Conservation (phyloP, 2,329 filamentous ascomycete genomes). For the Claviceps quebecensis region DNA sequence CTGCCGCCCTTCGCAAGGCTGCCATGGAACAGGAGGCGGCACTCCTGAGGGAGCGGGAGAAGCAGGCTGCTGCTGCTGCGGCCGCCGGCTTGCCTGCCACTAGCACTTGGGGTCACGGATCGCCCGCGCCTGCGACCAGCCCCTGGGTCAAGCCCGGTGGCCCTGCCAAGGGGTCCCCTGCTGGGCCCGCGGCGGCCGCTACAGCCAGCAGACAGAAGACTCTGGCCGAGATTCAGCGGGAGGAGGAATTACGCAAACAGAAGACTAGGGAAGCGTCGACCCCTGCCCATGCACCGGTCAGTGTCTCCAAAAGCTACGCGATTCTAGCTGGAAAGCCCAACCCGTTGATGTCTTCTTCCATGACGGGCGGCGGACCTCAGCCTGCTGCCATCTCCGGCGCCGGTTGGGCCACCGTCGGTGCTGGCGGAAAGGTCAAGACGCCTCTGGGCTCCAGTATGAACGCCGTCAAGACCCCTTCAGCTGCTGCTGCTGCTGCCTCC, state of each 20-base stretch:
- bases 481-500: slow-evolving; percentile 15
- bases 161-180: slow-evolving; percentile 25
- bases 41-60: slow-evolving; percentile 45
- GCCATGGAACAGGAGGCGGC: slow-evolving; percentile 66
- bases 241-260: slow-evolving; percentile 72
- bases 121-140: slow-evolving; percentile 50
- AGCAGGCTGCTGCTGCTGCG: slow-evolving; percentile 31
- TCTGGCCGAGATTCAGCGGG: slow-evolving; percentile 87
- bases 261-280: slow-evolving; percentile 42
- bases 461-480: slow-evolving; percentile 26
- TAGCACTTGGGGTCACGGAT: slow-evolving; percentile 77
- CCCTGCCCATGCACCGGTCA: slow-evolving; percentile 33
- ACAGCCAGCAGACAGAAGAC: slow-evolving; percentile 58
- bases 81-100: slow-evolving; percentile 71
- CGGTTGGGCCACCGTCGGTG: slow-evolving; percentile 92
- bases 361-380: slow-evolving; percentile 20
- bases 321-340: slow-evolving; percentile 74
- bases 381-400: slow-evolving; percentile 13
- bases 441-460: slow-evolving; percentile 37
- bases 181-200: slow-evolving; percentile 11
- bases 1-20: slow-evolving; percentile 62
- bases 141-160: slow-evolving; percentile 55
- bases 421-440: slow-evolving; percentile 78
- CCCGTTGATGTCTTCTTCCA: slow-evolving; percentile 6
- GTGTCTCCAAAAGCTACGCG: slow-evolving; percentile 74